phyloP scores from a whole-genome alignment of 176 grass and related monocot species.

The Carex myosuroides region DNA sequence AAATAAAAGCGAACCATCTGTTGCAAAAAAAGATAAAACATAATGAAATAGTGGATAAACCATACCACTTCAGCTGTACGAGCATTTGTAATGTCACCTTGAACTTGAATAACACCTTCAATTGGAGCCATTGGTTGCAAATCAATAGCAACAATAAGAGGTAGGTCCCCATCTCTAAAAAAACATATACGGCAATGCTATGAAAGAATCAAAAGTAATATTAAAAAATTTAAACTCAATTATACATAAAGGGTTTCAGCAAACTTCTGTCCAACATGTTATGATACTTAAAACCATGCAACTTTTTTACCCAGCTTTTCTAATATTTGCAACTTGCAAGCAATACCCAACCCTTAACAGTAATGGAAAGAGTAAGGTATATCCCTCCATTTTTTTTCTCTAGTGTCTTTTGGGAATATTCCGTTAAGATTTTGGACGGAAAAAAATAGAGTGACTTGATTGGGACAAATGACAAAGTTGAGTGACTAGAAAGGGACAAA shows the following conservation, averaged over 20 bases:
- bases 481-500: too few relatives aligned
- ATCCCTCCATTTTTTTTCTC: background rate
- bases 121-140: slow-evolving; percentile 94
- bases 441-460: too few relatives aligned
- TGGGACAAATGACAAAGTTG: too few relatives aligned
- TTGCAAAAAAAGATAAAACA: background rate
- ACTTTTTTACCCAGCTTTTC: background rate
- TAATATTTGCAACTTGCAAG: background rate
- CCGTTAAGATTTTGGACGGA: too few relatives aligned
- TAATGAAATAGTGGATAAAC: too few relatives aligned
- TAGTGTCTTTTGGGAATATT: too few relatives aligned
- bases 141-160: slow-evolving; percentile 93
- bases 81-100: slow-evolving; percentile 25
- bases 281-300: background rate
- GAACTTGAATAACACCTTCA: slow-evolving; percentile 93
- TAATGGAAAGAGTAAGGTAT: background rate
- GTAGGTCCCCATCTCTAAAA: slow-evolving; percentile 54
- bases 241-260: background rate
- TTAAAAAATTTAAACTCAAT: background rate
- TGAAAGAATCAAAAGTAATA: slow-evolving; percentile 4
- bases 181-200: background rate
- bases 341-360: background rate
- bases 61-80: too few relatives aligned
- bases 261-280: background rate
- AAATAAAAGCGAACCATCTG: background rate